Percentiles rank a stretch among this genome's conserved stretches.
Evolutionary conservation across 257 asterid genomes (phyloP).

Genomic region (Nicotiana benthamiana): DNA sequence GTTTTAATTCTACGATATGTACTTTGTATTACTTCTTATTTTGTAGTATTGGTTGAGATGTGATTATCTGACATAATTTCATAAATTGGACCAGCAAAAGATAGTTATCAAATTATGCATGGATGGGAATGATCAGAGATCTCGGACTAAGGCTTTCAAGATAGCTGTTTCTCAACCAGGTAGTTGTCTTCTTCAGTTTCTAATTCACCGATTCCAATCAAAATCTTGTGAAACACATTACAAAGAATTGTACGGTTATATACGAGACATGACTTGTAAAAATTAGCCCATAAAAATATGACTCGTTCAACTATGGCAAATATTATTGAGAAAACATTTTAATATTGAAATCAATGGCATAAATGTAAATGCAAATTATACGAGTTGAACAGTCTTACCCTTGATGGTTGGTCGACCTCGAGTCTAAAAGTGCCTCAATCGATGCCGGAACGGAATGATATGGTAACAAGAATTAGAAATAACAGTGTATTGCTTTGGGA

Average conservation of each 20-base stretch:
- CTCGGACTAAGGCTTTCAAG: background rate
- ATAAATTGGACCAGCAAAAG: constrained; percentile 1
- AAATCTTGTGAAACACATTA: background rate
- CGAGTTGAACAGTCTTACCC: too few species aligned
- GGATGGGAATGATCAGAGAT: background rate
- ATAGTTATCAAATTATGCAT: background rate
- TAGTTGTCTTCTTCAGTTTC: background rate
- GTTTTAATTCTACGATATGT: background rate
- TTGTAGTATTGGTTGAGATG: background rate
- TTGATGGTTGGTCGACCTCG: too few species aligned
- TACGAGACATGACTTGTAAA: too few species aligned
- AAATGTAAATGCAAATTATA: too few species aligned
- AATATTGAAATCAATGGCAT: too few species aligned
- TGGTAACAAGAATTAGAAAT: too few species aligned
- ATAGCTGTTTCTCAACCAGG: background rate
- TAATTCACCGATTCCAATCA: background rate
- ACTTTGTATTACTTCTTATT: background rate
- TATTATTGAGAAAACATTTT: background rate
- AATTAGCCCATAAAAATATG: background rate
- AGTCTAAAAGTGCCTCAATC: too few species aligned
- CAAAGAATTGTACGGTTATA: background rate
- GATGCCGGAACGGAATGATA: too few species aligned
- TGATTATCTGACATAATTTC: background rate
- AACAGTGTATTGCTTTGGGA: too few species aligned
- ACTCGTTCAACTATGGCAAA: background rate